Conservation (phyloP, 441 rosid genomes). For the Cnidoscolus chayamansa region DNA sequence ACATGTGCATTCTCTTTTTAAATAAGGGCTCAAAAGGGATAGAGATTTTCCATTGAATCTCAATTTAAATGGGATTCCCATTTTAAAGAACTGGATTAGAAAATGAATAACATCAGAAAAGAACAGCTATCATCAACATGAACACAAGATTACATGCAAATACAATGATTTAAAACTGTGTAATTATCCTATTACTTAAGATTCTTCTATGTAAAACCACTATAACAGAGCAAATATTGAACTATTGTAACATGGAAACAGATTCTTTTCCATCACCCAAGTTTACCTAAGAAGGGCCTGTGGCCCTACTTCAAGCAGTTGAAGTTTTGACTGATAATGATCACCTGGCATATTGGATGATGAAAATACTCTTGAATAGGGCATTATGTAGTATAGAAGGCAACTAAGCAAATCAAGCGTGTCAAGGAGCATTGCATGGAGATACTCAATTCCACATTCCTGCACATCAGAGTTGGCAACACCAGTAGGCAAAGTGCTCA, state of each 20-base stretch:
- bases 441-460: background rate
- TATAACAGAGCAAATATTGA: conserved; percentile 2
- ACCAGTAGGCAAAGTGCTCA: conserved; percentile 89
- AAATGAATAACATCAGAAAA: background rate
- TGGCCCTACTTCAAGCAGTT: background rate
- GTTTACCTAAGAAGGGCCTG: background rate
- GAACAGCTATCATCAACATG: background rate
- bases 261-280: background rate
- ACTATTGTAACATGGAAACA: background rate
- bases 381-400: conserved; percentile 12
- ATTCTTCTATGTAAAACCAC: background rate
- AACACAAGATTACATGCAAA: conserved; percentile 6
- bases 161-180: background rate
- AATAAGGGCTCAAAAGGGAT: background rate
- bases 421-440: background rate
- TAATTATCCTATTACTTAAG: background rate
- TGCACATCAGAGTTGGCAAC: conserved; percentile 46
- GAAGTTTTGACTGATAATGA: background rate
- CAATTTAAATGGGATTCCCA: no score
- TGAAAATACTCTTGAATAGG: background rate
- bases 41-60: background rate
- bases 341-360: conserved; percentile 6
- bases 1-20: background rate
- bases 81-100: no score
- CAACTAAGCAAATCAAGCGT: conserved; percentile 8